Conservation (phyloP, 1,139 yeast genomes). For the Geotrichum siamense region DNA sequence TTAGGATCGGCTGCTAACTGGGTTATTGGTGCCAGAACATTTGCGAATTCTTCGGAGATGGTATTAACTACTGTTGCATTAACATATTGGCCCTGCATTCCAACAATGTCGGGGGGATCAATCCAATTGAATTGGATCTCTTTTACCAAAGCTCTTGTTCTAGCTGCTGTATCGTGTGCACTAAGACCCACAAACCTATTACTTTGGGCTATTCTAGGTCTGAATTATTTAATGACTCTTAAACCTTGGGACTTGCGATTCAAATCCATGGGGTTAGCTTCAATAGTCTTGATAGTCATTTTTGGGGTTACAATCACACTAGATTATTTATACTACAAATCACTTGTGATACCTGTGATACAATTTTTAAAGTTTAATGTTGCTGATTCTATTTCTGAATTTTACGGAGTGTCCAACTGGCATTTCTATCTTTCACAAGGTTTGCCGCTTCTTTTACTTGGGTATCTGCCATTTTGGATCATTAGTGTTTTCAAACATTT, state of each 20-base stretch:
- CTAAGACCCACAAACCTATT: slow-evolving; percentile 79
- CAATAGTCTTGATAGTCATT: slow-evolving; percentile 28
- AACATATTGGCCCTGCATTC: slow-evolving; percentile 54
- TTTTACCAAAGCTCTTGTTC: slow-evolving; percentile 22
- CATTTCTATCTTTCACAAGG: slow-evolving; percentile 81
- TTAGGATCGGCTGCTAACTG: slow-evolving; percentile 75
- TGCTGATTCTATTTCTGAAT: slow-evolving; percentile 61
- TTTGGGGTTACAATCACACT: slow-evolving; percentile 38
- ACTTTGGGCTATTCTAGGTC: slow-evolving; percentile 63
- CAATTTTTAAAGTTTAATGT: slow-evolving; percentile 74
- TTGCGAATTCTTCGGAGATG: slow-evolving; percentile 79
- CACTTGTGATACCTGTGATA: slow-evolving; percentile 48
- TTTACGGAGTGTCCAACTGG: slow-evolving; percentile 83
- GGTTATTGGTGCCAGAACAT: slow-evolving; percentile 73
- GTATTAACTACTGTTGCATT: slow-evolving; percentile 63
- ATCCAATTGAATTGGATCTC: slow-evolving; percentile 13
- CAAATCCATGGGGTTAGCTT: slow-evolving; percentile 26
- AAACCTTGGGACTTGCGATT: slow-evolving; percentile 7
- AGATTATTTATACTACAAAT: slow-evolving; percentile 58
- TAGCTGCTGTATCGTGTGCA: slow-evolving; percentile 35
- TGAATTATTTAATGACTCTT: slow-evolving; percentile 27
- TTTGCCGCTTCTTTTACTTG: slow-evolving; percentile 64
- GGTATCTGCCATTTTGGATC: slow-evolving; percentile 55
- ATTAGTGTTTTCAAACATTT: slow-evolving; percentile 35
- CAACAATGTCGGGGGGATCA: slow-evolving; percentile 34